Evolutionary conservation across 768 basidiomycete genomes (phyloP), one percentile per base, ranked within the genome.

Genomic region (Xanthoconium stramineum): DNA sequence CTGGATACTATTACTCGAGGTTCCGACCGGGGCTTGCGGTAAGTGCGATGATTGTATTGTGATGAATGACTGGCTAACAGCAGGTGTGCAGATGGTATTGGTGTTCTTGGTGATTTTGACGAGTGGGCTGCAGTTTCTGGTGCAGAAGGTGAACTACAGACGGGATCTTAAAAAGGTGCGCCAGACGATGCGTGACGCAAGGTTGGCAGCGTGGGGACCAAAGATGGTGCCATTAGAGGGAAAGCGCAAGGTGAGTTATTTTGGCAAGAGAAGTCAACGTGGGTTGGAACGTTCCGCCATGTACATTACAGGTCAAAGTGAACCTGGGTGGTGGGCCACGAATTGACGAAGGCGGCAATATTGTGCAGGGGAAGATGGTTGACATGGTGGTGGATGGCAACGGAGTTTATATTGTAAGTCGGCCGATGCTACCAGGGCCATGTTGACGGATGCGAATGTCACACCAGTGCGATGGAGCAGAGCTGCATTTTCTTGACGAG

Each of bases 1-100:
- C 91, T 33, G 91, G 93, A 43, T 98, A 98, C 74, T 98, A 98
- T 72, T 99, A 98, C 72, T 84, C 91, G 32, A 86, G 97, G 50
- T 99, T 90, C 80, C 82, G 96, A 32, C 96, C 96, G n/a, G 93
- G 94, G 28, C 78, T 98, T 57, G 83, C 83, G 57, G 89, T 89
- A 64, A 60, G 83, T 69, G 19, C 14, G 15, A 33, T 33, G 30
- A 59, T 53, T 46, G 32, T 32, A 57, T 37, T 40, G 20, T 44
- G 35, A 20, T n/a, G 36, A 17, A 19, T 47, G 47, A 42, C 53
- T 55, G 4, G 49, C 50, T 47, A 45, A 52, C 10, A 39, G 48
- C 38, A 53, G 19, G n/a, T 8, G 49, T 60, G 30, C 68, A 92
- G 90, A 77, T 81, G 33, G 95, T 96, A 32, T 61, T 89, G 50